These are phyloP conservation scores for Colletotrichum agaves DNA, from an alignment of 2,329 filamentous ascomycete species.

Conservation along the genomic window DNA sequence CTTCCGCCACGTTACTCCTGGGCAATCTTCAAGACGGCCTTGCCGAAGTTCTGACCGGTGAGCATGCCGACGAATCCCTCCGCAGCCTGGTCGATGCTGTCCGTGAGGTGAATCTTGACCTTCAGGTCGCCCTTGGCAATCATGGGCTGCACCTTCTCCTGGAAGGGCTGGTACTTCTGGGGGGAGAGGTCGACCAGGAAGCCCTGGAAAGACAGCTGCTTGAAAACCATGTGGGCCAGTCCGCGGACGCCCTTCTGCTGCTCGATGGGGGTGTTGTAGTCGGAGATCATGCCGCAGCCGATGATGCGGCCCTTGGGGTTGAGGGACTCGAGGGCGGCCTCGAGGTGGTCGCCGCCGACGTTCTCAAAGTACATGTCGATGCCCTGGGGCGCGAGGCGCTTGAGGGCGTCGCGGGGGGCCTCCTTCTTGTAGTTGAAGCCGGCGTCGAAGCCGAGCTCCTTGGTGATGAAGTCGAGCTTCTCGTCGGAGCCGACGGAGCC, in stretches of 20 bases:
- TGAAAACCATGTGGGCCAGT: constrained; percentile 71
- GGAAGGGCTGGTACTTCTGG: constrained; percentile 75
- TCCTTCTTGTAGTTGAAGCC: constrained; percentile 94
- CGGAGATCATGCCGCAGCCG: constrained; percentile 76
- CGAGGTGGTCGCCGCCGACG: constrained; percentile 63
- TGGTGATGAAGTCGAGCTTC: constrained; percentile 75
- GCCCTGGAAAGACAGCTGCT: constrained; percentile 77
- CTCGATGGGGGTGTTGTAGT: constrained; percentile 72
- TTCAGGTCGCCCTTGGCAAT: constrained; percentile 80
- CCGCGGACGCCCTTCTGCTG: constrained; percentile 76
- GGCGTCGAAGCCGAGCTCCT: constrained; percentile 62
- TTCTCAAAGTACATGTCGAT: constrained; percentile 75
- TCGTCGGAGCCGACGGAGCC: constrained; percentile 83
- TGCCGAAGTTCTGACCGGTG: constrained; percentile 84
- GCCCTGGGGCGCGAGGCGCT: constrained; percentile 77
- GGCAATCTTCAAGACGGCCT: constrained; percentile 77
- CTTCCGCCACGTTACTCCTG: constrained; percentile 17
- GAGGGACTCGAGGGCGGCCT: constrained; percentile 56
- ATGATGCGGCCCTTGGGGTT: constrained; percentile 75
- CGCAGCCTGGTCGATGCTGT: constrained; percentile 82
- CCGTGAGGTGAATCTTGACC: constrained; percentile 73
- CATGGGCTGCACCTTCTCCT: constrained; percentile 81
- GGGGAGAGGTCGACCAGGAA: constrained; percentile 82
- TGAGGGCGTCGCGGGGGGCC: constrained; percentile 73
- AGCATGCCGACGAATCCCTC: constrained; percentile 82